phyloP scores from a whole-genome alignment of 2,329 filamentous ascomycete species.

The Reticulascus tulasneorum region DNA sequence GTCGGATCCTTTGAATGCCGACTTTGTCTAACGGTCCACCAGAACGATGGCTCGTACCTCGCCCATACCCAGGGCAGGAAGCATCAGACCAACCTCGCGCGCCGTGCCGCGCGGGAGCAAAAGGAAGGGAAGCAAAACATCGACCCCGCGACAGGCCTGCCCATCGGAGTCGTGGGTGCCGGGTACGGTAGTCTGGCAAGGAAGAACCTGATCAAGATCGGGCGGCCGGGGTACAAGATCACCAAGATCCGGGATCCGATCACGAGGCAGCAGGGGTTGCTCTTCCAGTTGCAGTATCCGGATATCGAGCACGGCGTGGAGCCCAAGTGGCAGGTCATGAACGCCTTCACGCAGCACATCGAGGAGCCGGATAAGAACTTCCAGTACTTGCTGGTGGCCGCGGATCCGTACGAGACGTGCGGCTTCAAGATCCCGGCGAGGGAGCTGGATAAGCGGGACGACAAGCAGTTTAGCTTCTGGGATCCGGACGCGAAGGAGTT shows the following conservation, averaged over 20 bases:
- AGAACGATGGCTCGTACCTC: slow-evolving; percentile 98
- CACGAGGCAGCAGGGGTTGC: slow-evolving; percentile 79
- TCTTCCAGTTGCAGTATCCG: slow-evolving; percentile 96
- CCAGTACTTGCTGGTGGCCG: slow-evolving; percentile 92
- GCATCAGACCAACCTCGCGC: slow-evolving; percentile 96
- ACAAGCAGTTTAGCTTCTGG: slow-evolving; percentile 90
- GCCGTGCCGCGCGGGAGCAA: slow-evolving; percentile 91
- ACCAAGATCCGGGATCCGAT: slow-evolving; percentile 90
- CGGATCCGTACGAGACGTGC: slow-evolving; percentile 97
- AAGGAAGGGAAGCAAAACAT: slow-evolving; percentile 75
- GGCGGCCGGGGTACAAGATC: slow-evolving; percentile 94
- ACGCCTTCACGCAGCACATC: slow-evolving; percentile 90
- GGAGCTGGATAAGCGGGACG: slow-evolving; percentile 86
- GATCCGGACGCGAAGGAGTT: slow-evolving; percentile 95
- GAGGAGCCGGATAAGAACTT: slow-evolving; percentile 92
- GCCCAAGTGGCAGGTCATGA: slow-evolving; percentile 94
- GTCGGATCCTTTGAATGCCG: slow-evolving; percentile 97
- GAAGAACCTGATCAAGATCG: slow-evolving; percentile 89
- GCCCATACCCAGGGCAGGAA: slow-evolving; percentile 98
- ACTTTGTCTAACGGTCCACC: slow-evolving; percentile 93
- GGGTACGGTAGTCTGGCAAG: slow-evolving; percentile 58
- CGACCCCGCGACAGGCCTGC: slow-evolving; percentile 64
- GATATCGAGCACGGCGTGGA: slow-evolving; percentile 73
- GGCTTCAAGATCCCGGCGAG: slow-evolving; percentile 92
- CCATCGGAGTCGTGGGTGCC: slow-evolving; percentile 72